A percentile compares a stretch with the other conserved stretches of the same genome.
Evolutionary conservation across 2,329 filamentous ascomycete species (phyloP).

Genomic region (Pseudocercospora macadamiae): DNA sequence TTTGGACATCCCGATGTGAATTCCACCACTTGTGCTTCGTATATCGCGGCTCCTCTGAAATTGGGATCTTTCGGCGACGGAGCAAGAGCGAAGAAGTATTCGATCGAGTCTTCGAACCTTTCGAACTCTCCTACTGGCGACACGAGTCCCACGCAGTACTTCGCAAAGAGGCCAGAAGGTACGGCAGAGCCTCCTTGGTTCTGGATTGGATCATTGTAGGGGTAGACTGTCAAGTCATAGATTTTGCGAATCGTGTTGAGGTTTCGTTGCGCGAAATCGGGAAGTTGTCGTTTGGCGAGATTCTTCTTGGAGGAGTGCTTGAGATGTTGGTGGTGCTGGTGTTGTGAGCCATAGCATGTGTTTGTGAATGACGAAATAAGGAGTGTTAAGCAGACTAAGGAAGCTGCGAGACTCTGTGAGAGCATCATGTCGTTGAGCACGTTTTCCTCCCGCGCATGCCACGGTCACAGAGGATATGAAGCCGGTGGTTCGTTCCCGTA

Average conservation of each 20-base stretch:
- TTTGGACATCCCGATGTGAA: slow-evolving; percentile 26
- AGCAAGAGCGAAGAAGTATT: slow-evolving; percentile 51
- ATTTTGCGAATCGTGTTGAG: slow-evolving; percentile 13
- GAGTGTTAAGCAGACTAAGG: background rate
- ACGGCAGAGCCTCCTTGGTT: slow-evolving; percentile 40
- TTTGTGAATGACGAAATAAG: background rate
- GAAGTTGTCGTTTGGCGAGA: slow-evolving; percentile 11
- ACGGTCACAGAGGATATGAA: background rate
- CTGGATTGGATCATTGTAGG: slow-evolving; percentile 45
- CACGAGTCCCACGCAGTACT: slow-evolving; percentile 44
- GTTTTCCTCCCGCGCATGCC: background rate
- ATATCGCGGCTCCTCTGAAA: slow-evolving; percentile 30
- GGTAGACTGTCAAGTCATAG: slow-evolving; percentile 34
- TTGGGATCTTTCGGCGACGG: slow-evolving; percentile 34
- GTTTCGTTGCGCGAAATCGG: slow-evolving; percentile 15
- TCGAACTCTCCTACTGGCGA: slow-evolving; percentile 48
- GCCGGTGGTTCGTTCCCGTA: background rate
- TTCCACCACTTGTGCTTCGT: slow-evolving; percentile 30
- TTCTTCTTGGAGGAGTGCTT: background rate
- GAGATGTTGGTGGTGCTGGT: background rate
- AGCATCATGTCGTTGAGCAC: background rate
- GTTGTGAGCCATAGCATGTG: background rate
- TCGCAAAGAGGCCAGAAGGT: slow-evolving; percentile 45
- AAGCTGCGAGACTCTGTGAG: background rate
- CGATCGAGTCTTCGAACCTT: slow-evolving; percentile 47